phyloP scores from a whole-genome alignment of 1,139 yeast genomes.

The Insectozyma bohioensis region DNA sequence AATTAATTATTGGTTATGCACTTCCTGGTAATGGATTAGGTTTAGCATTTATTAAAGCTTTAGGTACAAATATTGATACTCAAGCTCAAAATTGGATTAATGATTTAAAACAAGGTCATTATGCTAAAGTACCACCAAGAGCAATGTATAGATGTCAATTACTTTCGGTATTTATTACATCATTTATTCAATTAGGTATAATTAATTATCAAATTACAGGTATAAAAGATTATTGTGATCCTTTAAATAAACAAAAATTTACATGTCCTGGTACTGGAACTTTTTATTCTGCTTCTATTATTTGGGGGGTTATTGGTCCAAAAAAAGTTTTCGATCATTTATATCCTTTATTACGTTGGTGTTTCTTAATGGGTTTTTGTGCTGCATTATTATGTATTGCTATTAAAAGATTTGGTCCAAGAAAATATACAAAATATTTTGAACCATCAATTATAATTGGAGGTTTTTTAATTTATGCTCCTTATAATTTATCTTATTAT shows the following conservation, averaged over 20 bases:
- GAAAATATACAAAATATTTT: constrained; percentile 26
- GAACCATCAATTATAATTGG: constrained; percentile 44
- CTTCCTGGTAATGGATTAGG: constrained; percentile 63
- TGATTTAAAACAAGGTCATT: constrained; percentile 60
- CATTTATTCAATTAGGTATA: constrained; percentile 54
- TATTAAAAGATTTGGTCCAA: constrained; percentile 37
- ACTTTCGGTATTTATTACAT: constrained; percentile 38
- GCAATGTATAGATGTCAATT: constrained; percentile 61
- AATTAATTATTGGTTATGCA: constrained; percentile 60
- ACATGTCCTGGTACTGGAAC: constrained; percentile 50
- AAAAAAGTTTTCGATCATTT: constrained; percentile 48
- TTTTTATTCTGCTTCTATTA: constrained; percentile 53
- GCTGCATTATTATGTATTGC: constrained; percentile 42
- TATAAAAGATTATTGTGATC: constrained; percentile 43
- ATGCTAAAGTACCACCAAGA: constrained; percentile 61
- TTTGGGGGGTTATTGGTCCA: constrained; percentile 74
- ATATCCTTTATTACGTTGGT: constrained; percentile 48
- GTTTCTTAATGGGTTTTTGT: constrained; percentile 55
- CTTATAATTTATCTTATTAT: constrained; percentile 49
- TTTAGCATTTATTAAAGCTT: constrained; percentile 55
- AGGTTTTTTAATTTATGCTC: constrained; percentile 43
- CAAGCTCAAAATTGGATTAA: constrained; percentile 57
- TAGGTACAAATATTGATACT: constrained; percentile 56
- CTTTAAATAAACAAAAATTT: constrained; percentile 40
- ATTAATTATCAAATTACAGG: constrained; percentile 53